Evolutionary conservation across 305 asterid genomes (phyloP), one percentile per base, ranked within the genome.

Genomic region (Vinca major): DNA sequence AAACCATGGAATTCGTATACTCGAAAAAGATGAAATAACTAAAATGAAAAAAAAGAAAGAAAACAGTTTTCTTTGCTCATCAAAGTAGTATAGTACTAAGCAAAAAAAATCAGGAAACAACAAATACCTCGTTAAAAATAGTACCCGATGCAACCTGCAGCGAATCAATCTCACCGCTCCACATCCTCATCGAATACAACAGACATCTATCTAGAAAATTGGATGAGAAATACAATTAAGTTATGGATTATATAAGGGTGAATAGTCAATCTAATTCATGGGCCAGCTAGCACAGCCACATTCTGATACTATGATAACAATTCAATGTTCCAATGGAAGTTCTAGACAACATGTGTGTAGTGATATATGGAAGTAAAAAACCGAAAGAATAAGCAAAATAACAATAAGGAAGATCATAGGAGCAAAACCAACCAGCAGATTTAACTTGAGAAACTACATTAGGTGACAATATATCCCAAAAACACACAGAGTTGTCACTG

Each of bases 111-210:
- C 53, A 44, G 54, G 33, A 54, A 56, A n/a, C n/a, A 19, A 7
- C 45, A 65, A 33, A 69, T 79, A 92, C 98, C 98, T 89, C 96
- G 64, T 92, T 92, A 76, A 79, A 88, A 77, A 92, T 92, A 39
- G 98, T 92, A 66, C 98, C 98, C 21, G 97, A 90, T 72, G 98
- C 98, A 71, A 92, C 72, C 5, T 49, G 77, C 77, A 92, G 91
- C 71, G 88, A 77, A 67, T 84, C 88, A 78, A 84, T 82, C 68
- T 84, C 83, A 66, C 83, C 64, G 54, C 97, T 96, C 71, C 84
- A 86, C 80, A 90, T 88, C 75, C 83, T 81, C 98, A 92, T 88
- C 71, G 97, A 84, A 83, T 90, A 92, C 85, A 92, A 74, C 48
- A 92, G 86, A 80, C 95, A 90, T 77, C 80, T 91, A 79, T 87